phyloP scores from a whole-genome alignment of 352 stramenopile species.

The Phytophthora aleatoria region DNA sequence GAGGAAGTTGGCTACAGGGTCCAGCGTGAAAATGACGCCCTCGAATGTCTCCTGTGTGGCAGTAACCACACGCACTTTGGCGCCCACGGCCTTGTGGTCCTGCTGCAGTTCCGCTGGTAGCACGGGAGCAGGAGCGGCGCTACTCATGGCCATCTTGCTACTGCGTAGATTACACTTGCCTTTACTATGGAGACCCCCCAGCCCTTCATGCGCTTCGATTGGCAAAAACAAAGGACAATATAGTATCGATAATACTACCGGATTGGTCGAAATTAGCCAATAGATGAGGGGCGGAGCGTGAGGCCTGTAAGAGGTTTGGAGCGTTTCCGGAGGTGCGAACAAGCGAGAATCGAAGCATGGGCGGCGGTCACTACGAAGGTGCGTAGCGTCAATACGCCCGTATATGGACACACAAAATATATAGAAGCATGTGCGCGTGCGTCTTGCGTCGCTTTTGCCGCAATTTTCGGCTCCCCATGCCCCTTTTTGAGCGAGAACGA shows the following conservation, averaged over 20 bases:
- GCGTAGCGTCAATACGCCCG: neutral
- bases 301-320: conserved; percentile 27
- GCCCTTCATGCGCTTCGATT: conserved; percentile 4
- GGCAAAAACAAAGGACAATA: neutral
- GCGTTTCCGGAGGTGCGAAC: conserved; percentile 48
- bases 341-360: conserved; percentile 54
- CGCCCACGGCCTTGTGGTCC: conserved; percentile 65
- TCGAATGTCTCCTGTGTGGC: conserved; percentile 57
- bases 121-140: conserved; percentile 33
- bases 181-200: conserved; percentile 11
- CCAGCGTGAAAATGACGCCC: conserved; percentile 78
- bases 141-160: conserved; percentile 47
- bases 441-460: conserved; percentile 1
- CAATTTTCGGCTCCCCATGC: neutral
- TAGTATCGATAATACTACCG: neutral
- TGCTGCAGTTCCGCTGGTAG: conserved; percentile 66
- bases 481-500: conserved; percentile 1
- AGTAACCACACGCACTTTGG: conserved; percentile 69
- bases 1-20: conserved; percentile 80
- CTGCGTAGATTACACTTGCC: conserved; percentile 10
- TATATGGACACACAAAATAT: neutral
- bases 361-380: conserved; percentile 77
- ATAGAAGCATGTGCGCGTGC: neutral
- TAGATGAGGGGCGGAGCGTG: conserved; percentile 25
- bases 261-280: conserved; percentile 8